These are phyloP conservation scores for Ascochyta viciae-villosae DNA, from an alignment of 2,329 filamentous ascomycete species.

Conservation along the genomic window DNA sequence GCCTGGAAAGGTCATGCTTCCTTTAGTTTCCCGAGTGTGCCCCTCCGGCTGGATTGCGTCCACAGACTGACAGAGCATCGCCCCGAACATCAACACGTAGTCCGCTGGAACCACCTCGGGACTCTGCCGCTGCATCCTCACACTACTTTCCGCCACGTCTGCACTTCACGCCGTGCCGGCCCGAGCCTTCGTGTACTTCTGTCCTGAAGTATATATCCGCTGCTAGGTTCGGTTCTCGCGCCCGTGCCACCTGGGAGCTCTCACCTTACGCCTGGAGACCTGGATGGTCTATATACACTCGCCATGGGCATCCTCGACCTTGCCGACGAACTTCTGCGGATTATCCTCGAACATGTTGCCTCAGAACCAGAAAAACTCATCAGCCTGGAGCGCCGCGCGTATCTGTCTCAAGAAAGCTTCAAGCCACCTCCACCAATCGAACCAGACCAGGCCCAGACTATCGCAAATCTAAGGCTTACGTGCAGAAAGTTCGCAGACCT, in stretches of 20 bases:
- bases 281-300: slow-evolving; percentile 37
- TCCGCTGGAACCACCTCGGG: slow-evolving; percentile 30
- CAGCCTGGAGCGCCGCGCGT: slow-evolving; percentile 58
- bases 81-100: slow-evolving; percentile 37
- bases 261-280: slow-evolving; percentile 20
- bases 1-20: slow-evolving; percentile 44
- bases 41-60: slow-evolving; percentile 36
- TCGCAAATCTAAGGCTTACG: slow-evolving; percentile 16
- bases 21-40: slow-evolving; percentile 40
- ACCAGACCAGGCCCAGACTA: slow-evolving; percentile 52
- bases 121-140: slow-evolving; percentile 28
- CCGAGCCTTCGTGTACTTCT: slow-evolving; percentile 26
- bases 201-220: slow-evolving; percentile 30
- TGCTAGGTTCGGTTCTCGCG: slow-evolving; percentile 23
- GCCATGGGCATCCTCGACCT: slow-evolving; percentile 50
- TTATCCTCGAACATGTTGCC: slow-evolving; percentile 60
- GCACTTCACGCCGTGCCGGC: slow-evolving; percentile 31
- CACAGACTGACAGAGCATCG: slow-evolving; percentile 29
- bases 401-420: slow-evolving; percentile 61
- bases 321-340: slow-evolving; percentile 59
- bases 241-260: slow-evolving; percentile 15
- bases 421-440: slow-evolving; percentile 52
- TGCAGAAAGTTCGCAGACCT: slow-evolving; percentile 60
- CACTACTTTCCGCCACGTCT: slow-evolving; percentile 33
- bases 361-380: slow-evolving; percentile 60